Evolutionary conservation across 129 eudicot genomes (phyloP), one percentile per base, ranked within the genome.

Genomic region (Scalesia atractyloides): DNA sequence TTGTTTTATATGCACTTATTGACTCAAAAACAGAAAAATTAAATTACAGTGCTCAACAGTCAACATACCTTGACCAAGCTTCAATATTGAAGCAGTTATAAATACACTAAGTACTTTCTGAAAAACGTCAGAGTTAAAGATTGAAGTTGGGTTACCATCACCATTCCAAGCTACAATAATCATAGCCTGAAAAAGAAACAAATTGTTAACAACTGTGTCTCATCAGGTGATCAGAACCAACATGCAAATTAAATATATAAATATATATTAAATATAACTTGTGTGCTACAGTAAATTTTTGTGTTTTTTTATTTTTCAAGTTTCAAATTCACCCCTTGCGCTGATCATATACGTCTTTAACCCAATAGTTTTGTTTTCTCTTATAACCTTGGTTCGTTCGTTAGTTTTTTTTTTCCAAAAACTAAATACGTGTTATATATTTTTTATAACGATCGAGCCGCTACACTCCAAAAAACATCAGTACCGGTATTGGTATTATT

Each of bases 81-180:
- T 92, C 76, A 92, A 47, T 58, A 92, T 76, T 71, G 98, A 87
- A 80, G 98, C 96, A 72, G 96, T 92, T 72, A 92, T 87, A 67
- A 92, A 92, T 76, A 92, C 76, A 53, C 95, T 89, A 19, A 89
- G 64, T 57, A 89, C 95, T 83, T 87, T 82, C 80, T 89, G 76
- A 79, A 93, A 87, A 53, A 85, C 90, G 47, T 74, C 73, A 14
- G 86, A 43, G 49, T 71, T 68, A 22, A 89, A 89, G 47, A 87
- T 73, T 73, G 82, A 19, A 63, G 84, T 70, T 7, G 81, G 87
- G 56, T 84, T 69, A 16, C 94, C 96, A 17, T 82, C 70, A 43
- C 88, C 94, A 83, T 92, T 83, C 94, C 96, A 86, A 18, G 96
- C 98, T 80, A 92, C 70, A 78, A 92, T 92, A 46, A 92, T 85